phyloP scores from a whole-genome alignment of 495 filamentous ascomycete species.

The Chaetomium cochliodes region DNA sequence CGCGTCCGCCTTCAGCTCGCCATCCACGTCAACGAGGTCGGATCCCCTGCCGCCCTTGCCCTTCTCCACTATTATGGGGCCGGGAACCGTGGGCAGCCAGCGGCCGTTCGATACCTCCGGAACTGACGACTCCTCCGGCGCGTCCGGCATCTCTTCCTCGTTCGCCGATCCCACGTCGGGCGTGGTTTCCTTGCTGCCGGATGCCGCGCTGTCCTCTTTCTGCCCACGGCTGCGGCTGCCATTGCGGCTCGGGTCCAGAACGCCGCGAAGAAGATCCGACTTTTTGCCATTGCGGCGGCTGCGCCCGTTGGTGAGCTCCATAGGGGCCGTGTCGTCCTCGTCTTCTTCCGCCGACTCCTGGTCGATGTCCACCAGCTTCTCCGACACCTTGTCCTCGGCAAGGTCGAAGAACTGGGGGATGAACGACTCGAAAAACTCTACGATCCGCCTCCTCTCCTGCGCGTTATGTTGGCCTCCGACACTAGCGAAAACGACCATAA shows the following conservation, averaged over 20 bases:
- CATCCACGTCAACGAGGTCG: constrained; percentile 48
- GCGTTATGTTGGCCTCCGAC: constrained; percentile 63
- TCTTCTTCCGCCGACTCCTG: constrained; percentile 66
- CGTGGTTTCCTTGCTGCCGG: constrained; percentile 79
- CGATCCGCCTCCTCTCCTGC: constrained; percentile 71
- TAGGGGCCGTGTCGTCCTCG: constrained; percentile 57
- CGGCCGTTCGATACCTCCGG: constrained; percentile 57
- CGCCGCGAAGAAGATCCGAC: constrained; percentile 77
- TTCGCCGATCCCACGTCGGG: constrained; percentile 73
- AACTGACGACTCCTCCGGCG: constrained; percentile 45
- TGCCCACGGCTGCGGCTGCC: constrained; percentile 58
- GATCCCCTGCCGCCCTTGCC: constrained; percentile 38
- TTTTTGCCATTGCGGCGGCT: constrained; percentile 71
- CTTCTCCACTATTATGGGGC: constrained; percentile 47
- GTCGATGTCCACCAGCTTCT: constrained; percentile 70
- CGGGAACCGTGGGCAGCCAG: constrained; percentile 51
- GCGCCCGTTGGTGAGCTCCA: constrained; percentile 57
- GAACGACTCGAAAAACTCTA: constrained; percentile 83
- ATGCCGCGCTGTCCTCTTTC: constrained; percentile 69
- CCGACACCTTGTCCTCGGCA: constrained; percentile 69
- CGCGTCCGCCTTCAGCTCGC: constrained; percentile 71
- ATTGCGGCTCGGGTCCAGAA: constrained; percentile 75
- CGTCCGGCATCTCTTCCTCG: constrained; percentile 62
- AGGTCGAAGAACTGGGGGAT: constrained; percentile 87
- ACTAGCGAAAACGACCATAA: constrained; percentile 75